Base-by-base conservation (phyloP, 495 filamentous ascomycete genomes). In the Penicillium angulare region DNA sequence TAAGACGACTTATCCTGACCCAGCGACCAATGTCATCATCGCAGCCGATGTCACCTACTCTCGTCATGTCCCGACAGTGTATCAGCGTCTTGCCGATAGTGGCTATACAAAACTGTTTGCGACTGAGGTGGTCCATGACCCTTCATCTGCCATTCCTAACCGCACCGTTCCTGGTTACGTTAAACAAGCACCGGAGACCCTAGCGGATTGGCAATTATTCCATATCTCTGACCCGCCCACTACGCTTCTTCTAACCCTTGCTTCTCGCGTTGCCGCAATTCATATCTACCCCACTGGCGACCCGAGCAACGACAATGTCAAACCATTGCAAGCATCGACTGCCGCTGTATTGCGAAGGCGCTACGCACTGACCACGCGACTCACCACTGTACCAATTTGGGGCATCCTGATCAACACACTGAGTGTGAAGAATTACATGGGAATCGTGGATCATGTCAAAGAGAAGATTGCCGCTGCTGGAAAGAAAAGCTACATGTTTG, bases 381-480 rank as follows among this genome's bases (percentile, higher is more conserved):
- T 96, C 9, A 82, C 82, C n/a, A 89, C 87, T 0, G 86, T 82
- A 2, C 80, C 87, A 1, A 83, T 97, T 39, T 89, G 96, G 58
- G 93, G 93, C 3, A 95, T 98, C 52, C 73, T 98, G 2, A 88
- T 97, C 69, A 96, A 97, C 66, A 97, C 95, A 0, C 80, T 98
- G 20, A 90, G 86, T 41, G 89, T 97, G 7, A 81, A 85, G 52
- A 92, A 96, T 64, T 97, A 96, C 75, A 77, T 96, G 42, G 73
- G 86, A 27, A 88, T 91, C 12, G 80, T 95, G 50, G 77, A 86
- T 12, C 80, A 83, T 56, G 77, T 96, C 38, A 81, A 86, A 39
- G 66, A 72, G 7, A 78, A 80, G 52, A 93, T 97, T 52, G 75
- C 79, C 2, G 79, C 75, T 1, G 85, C 87, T 0, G 91, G 89